Evolutionary conservation across 2,329 filamentous ascomycete species (phyloP).

Genomic region (Neophaeococcomyces mojaviensis): DNA sequence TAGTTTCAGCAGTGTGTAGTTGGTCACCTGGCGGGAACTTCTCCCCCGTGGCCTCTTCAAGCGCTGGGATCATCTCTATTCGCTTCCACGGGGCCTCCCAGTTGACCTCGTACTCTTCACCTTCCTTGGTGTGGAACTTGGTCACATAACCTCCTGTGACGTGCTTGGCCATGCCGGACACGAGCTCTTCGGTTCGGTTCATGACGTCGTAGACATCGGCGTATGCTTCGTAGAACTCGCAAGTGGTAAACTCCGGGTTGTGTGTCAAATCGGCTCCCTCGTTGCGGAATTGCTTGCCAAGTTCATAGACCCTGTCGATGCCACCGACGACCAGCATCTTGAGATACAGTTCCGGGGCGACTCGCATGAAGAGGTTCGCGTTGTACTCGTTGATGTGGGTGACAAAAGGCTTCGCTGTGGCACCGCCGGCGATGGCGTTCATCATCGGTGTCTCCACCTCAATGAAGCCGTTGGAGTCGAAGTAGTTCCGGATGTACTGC

Average conservation of each 20-base stretch:
- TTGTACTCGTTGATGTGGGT: slow-evolving; percentile 95
- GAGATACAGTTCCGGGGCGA: slow-evolving; percentile 91
- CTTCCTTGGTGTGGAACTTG: slow-evolving; percentile 75
- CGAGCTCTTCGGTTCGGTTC: slow-evolving; percentile 85
- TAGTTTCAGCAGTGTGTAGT: slow-evolving; percentile 82
- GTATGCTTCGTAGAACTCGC: slow-evolving; percentile 95
- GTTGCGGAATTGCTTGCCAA: slow-evolving; percentile 93
- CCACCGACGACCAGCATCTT: slow-evolving; percentile 96
- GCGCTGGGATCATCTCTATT: slow-evolving; percentile 89
- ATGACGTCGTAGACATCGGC: slow-evolving; percentile 87
- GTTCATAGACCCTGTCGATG: slow-evolving; percentile 88
- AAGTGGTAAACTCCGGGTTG: slow-evolving; percentile 96
- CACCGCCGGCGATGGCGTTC: slow-evolving; percentile 89
- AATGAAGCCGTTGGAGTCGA: slow-evolving; percentile 79
- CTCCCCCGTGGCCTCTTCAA: slow-evolving; percentile 83
- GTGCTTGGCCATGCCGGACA: slow-evolving; percentile 78
- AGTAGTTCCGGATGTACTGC: slow-evolving; percentile 78
- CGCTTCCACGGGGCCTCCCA: slow-evolving; percentile 92
- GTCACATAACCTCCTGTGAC: slow-evolving; percentile 81
- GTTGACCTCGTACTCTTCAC: slow-evolving; percentile 84
- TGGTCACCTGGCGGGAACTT: slow-evolving; percentile 87
- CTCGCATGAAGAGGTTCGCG: slow-evolving; percentile 89
- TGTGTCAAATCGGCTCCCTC: slow-evolving; percentile 88
- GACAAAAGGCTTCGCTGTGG: slow-evolving; percentile 88
- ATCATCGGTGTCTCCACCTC: slow-evolving; percentile 98